phyloP scores from a whole-genome alignment of 192 early-diverging fungal species.

The Entomortierella chlamydospora region DNA sequence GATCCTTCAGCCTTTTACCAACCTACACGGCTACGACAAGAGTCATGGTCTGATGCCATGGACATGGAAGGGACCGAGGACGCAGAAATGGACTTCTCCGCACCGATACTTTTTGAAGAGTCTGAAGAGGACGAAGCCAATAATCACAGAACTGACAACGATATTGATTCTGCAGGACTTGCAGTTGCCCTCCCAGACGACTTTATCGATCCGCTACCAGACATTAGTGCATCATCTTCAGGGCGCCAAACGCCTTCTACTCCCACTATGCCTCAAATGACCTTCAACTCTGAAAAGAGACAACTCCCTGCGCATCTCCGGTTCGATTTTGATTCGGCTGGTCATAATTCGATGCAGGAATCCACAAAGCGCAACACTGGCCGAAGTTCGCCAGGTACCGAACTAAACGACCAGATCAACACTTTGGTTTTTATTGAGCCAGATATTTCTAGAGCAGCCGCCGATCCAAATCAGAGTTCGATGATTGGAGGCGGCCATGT shows the following conservation, averaged over 20 bases:
- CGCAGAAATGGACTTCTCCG: constrained; percentile 54
- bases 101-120: constrained; percentile 53
- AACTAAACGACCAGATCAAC: constrained; percentile 31
- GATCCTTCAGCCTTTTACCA: constrained; percentile 46
- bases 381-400: constrained; percentile 26
- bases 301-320: constrained; percentile 28
- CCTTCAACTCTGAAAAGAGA: constrained; percentile 34
- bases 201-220: constrained; percentile 43
- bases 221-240: constrained; percentile 11
- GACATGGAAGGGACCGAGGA: constrained; percentile 55
- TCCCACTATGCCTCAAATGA: constrained; percentile 26
- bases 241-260: constrained; percentile 32
- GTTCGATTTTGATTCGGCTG: constrained; percentile 14
- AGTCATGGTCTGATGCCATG: constrained; percentile 60
- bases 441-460: constrained; percentile 4
- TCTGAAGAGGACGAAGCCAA: constrained; percentile 29
- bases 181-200: constrained; percentile 45
- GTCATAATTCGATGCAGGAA: constrained; percentile 13
- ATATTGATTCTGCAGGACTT: constrained; percentile 34
- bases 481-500: background rate
- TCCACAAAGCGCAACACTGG: constrained; percentile 12
- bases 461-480: constrained; percentile 11
- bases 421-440: constrained; percentile 52
- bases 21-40: constrained; percentile 44
- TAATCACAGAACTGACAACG: constrained; percentile 11